phyloP scores from a whole-genome alignment of 2,329 filamentous ascomycete species.

The Lachnellula subtilissima region DNA sequence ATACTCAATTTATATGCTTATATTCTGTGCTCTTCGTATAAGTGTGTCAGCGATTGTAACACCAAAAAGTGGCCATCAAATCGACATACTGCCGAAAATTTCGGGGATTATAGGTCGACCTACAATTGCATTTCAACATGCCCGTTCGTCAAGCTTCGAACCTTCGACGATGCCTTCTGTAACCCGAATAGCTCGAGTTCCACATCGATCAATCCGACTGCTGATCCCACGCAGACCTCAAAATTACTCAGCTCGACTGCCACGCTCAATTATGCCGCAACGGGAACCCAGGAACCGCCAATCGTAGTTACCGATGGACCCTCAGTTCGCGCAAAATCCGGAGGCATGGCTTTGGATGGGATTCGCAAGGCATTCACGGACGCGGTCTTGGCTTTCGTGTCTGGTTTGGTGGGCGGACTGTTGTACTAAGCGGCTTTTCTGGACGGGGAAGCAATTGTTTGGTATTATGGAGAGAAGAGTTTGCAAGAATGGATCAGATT shows the following conservation, averaged over 20 bases:
- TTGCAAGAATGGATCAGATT: too few species aligned
- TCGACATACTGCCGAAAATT: neutral
- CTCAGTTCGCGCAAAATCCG: too few species aligned
- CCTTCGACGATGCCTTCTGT: neutral
- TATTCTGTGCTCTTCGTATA: neutral
- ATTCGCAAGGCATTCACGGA: too few species aligned
- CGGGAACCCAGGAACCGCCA: too few species aligned
- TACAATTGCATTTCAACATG: neutral
- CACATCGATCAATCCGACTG: neutral
- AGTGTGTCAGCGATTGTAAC: neutral
- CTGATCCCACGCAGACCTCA: neutral
- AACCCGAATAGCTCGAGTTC: neutral
- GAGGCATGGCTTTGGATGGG: too few species aligned
- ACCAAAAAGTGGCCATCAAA: neutral
- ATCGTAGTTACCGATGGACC: too few species aligned
- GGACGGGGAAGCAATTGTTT: too few species aligned
- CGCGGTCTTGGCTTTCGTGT: too few species aligned
- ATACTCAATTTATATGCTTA: neutral
- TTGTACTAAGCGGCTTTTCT: too few species aligned
- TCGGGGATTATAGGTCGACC: neutral
- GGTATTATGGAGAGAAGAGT: too few species aligned
- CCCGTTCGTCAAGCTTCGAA: neutral
- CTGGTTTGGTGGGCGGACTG: too few species aligned
- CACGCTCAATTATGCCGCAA: neutral
- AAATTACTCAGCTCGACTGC: neutral